phyloP scores from a whole-genome alignment of 352 stramenopile genomes.

The Phytophthora pluvialis region DNA sequence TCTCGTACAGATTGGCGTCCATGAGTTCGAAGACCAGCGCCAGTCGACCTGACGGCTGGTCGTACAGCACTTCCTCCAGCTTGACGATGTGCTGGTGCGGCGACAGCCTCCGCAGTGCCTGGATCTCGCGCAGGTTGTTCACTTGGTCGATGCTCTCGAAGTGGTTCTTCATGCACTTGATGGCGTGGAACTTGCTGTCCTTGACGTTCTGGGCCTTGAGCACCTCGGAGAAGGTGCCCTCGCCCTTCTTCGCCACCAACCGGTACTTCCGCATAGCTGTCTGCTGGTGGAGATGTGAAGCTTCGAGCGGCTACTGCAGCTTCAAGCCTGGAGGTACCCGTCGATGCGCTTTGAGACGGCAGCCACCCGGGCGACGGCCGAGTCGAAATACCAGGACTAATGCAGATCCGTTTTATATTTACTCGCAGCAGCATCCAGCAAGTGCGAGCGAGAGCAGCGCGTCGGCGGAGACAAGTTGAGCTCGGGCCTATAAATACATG shows the following conservation, averaged over 20 bases:
- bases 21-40: slow-evolving; percentile 97
- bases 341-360: not conserved
- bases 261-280: slow-evolving; percentile 92
- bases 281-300: not conserved
- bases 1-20: slow-evolving; percentile 97
- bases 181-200: slow-evolving; percentile 95
- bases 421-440: not conserved
- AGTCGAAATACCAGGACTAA: not conserved
- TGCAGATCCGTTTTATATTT: slow-evolving; percentile 21
- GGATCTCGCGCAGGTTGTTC: slow-evolving; percentile 96
- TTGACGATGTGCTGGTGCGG: slow-evolving; percentile 96
- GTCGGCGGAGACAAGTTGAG: no score
- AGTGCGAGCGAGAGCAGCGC: not conserved
- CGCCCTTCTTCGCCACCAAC: slow-evolving; percentile 94
- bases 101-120: slow-evolving; percentile 92
- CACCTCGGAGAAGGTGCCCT: slow-evolving; percentile 97
- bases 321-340: no score
- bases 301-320: no score
- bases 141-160: slow-evolving; percentile 97
- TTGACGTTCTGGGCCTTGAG: slow-evolving; percentile 94
- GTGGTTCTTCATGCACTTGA: slow-evolving; percentile 98
- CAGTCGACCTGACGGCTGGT: slow-evolving; percentile 90
- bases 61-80: slow-evolving; percentile 96
- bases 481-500: no score
- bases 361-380: not conserved